A percentile compares a stretch with the other conserved stretches of the same genome.
phyloP scores from a whole-genome alignment of 2,329 filamentous ascomycete species.

The Fusarium pseudograminearum region DNA sequence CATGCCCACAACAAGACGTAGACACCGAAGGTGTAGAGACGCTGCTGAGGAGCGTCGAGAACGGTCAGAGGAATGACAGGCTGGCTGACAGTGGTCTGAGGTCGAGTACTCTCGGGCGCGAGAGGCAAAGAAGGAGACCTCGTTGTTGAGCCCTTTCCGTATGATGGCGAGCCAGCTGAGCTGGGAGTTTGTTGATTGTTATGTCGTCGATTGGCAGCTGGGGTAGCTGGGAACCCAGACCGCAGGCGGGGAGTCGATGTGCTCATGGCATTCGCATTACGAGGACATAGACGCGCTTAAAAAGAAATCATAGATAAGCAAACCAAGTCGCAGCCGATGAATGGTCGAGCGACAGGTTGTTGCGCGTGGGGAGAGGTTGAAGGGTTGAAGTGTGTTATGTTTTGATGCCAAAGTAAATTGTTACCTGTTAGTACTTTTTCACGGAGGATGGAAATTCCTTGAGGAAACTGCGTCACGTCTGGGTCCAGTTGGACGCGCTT shows the following conservation, averaged over 20 bases:
- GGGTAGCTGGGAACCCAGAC: conserved; percentile 84
- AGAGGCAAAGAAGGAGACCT: conserved; percentile 57
- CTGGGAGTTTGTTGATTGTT: conserved; percentile 51
- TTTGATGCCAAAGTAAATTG: conserved; percentile 29
- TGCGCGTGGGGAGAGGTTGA: conserved; percentile 33
- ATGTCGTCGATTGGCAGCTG: conserved; percentile 61
- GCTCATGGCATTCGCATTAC: conserved; percentile 86
- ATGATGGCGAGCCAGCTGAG: conserved; percentile 49
- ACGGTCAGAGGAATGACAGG: conserved; percentile 85
- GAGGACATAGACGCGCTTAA: conserved; percentile 47
- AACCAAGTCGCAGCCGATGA: conserved; percentile 19
- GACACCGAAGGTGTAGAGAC: conserved; percentile 85
- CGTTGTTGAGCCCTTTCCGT: conserved; percentile 46
- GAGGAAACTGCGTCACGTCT: conserved; percentile 53
- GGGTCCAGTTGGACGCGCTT: conserved; percentile 49
- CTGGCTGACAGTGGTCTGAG: conserved; percentile 49
- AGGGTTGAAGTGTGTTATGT: conserved; percentile 30
- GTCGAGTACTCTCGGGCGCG: conserved; percentile 58
- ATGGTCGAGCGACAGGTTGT: conserved; percentile 19
- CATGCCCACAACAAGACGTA: conserved; percentile 83
- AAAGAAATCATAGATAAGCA: conserved; percentile 34
- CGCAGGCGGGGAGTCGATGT: conserved; percentile 79
- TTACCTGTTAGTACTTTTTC: conserved; percentile 40
- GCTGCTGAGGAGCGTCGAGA: conserved; percentile 90
- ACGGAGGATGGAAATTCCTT: conserved; percentile 47